Conservation (phyloP, 352 stramenopile species). For the Phytopythium ostracodes region DNA sequence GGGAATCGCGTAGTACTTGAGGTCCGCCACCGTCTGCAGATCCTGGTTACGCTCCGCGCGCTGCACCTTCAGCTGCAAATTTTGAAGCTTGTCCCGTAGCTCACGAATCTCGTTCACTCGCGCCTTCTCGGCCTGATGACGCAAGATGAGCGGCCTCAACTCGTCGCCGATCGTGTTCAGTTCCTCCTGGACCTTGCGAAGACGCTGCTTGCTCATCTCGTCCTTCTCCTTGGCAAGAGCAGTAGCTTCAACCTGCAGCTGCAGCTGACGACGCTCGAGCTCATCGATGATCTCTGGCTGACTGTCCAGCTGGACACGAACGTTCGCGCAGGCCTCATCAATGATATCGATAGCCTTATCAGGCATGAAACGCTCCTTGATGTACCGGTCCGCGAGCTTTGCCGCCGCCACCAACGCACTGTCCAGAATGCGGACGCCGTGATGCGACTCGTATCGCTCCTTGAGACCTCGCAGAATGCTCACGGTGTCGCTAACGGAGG, state of each 20-base stretch:
- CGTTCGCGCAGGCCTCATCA: slow-evolving; percentile 91
- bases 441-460: slow-evolving; percentile 96
- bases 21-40: slow-evolving; percentile 91
- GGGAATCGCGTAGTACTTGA: slow-evolving; percentile 96
- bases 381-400: slow-evolving; percentile 93
- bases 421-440: slow-evolving; percentile 95
- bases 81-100: slow-evolving; percentile 92
- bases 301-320: slow-evolving; percentile 92
- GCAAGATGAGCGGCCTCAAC: slow-evolving; percentile 84
- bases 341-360: slow-evolving; percentile 96
- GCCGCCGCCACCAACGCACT: slow-evolving; percentile 92
- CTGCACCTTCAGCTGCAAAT: slow-evolving; percentile 92
- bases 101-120: slow-evolving; percentile 91
- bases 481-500: slow-evolving; percentile 93
- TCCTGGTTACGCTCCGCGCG: slow-evolving; percentile 93
- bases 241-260: slow-evolving; percentile 95
- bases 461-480: slow-evolving; percentile 95
- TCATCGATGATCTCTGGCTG: slow-evolving; percentile 96
- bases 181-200: slow-evolving; percentile 91
- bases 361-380: slow-evolving; percentile 89
- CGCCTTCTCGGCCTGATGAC: slow-evolving; percentile 91
- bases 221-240: slow-evolving; percentile 94
- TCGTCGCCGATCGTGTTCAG: slow-evolving; percentile 91
- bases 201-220: slow-evolving; percentile 84
- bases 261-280: slow-evolving; percentile 92